These are phyloP conservation scores for Amanita fuliginea DNA, from an alignment of 768 basidiomycete genomes.

Conservation along the genomic window DNA sequence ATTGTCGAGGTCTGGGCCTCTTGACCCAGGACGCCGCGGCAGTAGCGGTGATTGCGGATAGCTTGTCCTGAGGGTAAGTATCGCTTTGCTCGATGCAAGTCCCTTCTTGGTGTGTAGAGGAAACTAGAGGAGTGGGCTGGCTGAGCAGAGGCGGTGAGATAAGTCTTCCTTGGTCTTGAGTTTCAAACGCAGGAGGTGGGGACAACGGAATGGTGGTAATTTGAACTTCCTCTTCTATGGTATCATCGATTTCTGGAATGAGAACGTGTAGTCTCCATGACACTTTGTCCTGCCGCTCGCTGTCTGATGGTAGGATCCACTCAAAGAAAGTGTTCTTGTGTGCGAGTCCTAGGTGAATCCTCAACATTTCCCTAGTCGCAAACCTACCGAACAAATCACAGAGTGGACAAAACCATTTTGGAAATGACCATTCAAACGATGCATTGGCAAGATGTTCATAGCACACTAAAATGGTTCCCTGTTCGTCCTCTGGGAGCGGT, in stretches of 20 bases:
- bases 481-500: slow-evolving; percentile 10
- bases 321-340: slow-evolving; percentile 15
- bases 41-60: not conserved
- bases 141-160: too few species aligned
- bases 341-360: slow-evolving; percentile 16
- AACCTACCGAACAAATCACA: slow-evolving; percentile 15
- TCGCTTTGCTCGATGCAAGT: not conserved
- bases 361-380: slow-evolving; percentile 16
- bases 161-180: too few species aligned
- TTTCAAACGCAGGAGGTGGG: not conserved
- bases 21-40: slow-evolving; percentile 4
- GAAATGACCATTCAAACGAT: not conserved
- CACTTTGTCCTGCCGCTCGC: not conserved
- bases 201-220: not conserved
- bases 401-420: slow-evolving; percentile 16
- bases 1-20: slow-evolving; percentile 12
- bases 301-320: slow-evolving; percentile 8
- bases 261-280: slow-evolving; percentile 5
- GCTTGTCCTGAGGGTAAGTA: not conserved
- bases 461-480: slow-evolving; percentile 15
- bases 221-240: not conserved
- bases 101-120: too few species aligned
- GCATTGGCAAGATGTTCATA: slow-evolving; percentile 13
- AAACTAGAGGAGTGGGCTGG: too few species aligned
- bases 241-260: slow-evolving; percentile 1